Conservation (phyloP, 2,329 filamentous ascomycete genomes). For the Trichoderma sp. region DNA sequence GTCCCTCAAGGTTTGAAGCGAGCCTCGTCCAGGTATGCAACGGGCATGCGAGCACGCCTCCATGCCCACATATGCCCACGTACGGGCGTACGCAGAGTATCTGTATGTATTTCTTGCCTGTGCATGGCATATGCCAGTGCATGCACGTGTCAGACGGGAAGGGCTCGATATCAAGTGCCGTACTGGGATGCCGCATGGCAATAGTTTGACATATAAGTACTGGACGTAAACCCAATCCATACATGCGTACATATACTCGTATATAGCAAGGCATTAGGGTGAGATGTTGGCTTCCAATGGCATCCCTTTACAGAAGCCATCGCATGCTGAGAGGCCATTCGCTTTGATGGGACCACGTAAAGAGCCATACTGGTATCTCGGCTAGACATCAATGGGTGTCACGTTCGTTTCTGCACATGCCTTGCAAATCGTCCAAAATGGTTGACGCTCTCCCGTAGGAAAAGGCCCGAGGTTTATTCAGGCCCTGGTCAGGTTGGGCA, state of each 20-base stretch:
- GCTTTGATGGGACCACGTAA: neutral
- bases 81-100: neutral
- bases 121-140: slow-evolving; percentile 6
- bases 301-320: neutral
- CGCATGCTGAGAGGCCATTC: neutral
- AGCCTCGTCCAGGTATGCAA: neutral
- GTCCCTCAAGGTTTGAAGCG: neutral
- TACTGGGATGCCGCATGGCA: neutral
- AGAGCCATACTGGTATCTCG: neutral
- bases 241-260: neutral
- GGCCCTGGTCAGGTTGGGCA: slow-evolving; percentile 16
- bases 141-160: slow-evolving; percentile 14
- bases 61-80: neutral
- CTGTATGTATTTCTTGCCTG: slow-evolving; percentile 14
- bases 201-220: neutral
- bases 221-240: neutral
- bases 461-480: slow-evolving; percentile 7
- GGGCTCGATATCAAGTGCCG: neutral
- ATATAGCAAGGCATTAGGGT: neutral
- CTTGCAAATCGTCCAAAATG: neutral
- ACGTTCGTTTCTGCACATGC: neutral
- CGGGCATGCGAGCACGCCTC: neutral
- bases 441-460: neutral
- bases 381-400: neutral
- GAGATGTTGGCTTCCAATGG: neutral